Base-by-base conservation (phyloP, 23 red algal genomes). In the Porphyridium purpureum region DNA sequence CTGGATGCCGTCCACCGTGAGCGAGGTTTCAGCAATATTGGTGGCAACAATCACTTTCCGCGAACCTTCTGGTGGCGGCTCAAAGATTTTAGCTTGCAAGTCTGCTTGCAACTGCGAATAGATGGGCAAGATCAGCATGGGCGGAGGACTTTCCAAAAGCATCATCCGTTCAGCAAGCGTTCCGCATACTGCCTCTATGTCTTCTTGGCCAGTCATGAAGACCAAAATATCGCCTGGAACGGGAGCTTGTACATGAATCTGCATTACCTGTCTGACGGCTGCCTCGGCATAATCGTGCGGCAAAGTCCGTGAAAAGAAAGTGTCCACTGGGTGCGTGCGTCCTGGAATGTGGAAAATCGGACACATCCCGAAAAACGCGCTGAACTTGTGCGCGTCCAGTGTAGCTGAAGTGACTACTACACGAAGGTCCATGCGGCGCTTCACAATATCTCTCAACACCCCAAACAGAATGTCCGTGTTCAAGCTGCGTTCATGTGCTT, bases 181-280 rank as follows among this genome's bases (percentile, higher is more conserved):
- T 40, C 80, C 70, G 44, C 90, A 98, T 1, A 74, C 70, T 7
- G 68, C 69, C 59, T 84, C 79, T 26, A 98, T 86, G 46, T 84
- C 90, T 42, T 83, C 77, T 24, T 75, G 80, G 24, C 90, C 90
- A 19, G 90, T 77, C 72, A 98, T 68, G 49, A 98, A 98, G 21
- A 98, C 76, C n/a, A 98, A 64, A 66, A 98, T 86, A 70, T 98
- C 78, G 20, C 90, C 90, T n/a, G 90, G 78, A 22, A 69, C 32
- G 20, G 79, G 75, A 3, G 79, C 72, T 30, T 83, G 90, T 58
- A 84, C 68, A 66, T 98, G 90, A 7, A 98, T 68, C 36, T 98
- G 72, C 58, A 86, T n/a, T 22, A 69, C 80, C 49, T 80, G 80
- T 62, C 75, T 72, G 20, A 93, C 73, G 20, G 90, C 90, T 22